Conservation (phyloP, 805 yeast species). For the Schwanniomyces vanrijiae region DNA sequence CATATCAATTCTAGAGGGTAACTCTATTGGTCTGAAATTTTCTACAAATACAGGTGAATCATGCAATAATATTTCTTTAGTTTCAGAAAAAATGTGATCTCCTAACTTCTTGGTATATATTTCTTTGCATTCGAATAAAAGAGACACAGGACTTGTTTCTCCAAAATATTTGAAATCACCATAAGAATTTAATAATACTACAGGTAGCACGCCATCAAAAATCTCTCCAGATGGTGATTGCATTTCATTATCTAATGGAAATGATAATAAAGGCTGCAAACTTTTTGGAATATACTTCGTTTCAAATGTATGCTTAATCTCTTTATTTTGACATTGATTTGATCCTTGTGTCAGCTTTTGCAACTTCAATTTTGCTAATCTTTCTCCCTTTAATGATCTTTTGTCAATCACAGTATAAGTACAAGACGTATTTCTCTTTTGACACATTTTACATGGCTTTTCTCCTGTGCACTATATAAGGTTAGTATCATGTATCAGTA, state of each 20-base stretch:
- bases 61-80: slow-evolving; percentile 31
- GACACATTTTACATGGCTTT: slow-evolving; percentile 39
- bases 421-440: slow-evolving; percentile 26
- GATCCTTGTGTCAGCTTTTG: background rate
- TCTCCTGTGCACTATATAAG: slow-evolving; percentile 17
- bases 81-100: slow-evolving; percentile 36
- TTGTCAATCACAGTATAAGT: slow-evolving; percentile 24
- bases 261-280: slow-evolving; percentile 1
- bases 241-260: background rate
- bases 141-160: slow-evolving; percentile 42
- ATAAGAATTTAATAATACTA: slow-evolving; percentile 32
- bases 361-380: background rate
- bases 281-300: slow-evolving; percentile 1
- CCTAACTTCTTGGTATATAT: slow-evolving; percentile 33
- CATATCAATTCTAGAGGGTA: background rate
- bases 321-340: background rate
- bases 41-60: slow-evolving; percentile 30
- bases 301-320: background rate
- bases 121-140: slow-evolving; percentile 39
- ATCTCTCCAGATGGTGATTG: slow-evolving; percentile 4
- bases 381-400: slow-evolving; percentile 15
- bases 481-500: background rate
- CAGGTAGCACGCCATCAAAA: slow-evolving; percentile 20
- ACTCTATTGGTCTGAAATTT: slow-evolving; percentile 12
- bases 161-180: slow-evolving; percentile 42